A percentile compares a stretch with the other conserved stretches of the same genome.
phyloP scores from a whole-genome alignment of 306 rosid genomes.

The Castanospermum australe region DNA sequence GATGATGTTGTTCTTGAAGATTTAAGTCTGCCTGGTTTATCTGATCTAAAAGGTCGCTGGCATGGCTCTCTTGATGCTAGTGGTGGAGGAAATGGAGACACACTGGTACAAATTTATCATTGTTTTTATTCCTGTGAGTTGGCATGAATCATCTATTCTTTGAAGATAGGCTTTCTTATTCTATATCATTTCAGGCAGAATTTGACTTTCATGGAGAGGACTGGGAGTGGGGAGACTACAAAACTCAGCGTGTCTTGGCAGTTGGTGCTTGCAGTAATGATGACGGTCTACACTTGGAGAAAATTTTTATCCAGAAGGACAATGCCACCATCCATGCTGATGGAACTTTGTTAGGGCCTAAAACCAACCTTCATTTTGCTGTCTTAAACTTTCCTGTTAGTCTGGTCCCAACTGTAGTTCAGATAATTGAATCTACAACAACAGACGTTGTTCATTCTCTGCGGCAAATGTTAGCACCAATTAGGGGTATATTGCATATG shows the following conservation, averaged over 20 bases:
- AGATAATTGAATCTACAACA: slow-evolving; percentile 81
- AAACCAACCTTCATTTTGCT: slow-evolving; percentile 87
- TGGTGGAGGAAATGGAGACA: slow-evolving; percentile 98
- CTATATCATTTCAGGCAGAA: slow-evolving; percentile 64
- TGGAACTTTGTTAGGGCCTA: slow-evolving; percentile 90
- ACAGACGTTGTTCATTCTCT: slow-evolving; percentile 66
- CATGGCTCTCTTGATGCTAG: slow-evolving; percentile 91
- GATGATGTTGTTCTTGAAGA: slow-evolving; percentile 71
- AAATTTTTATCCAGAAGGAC: slow-evolving; percentile 76
- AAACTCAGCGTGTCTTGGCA: slow-evolving; percentile 76
- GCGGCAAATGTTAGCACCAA: slow-evolving; percentile 70
- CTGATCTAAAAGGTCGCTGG: slow-evolving; percentile 88
- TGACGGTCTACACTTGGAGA: slow-evolving; percentile 76
- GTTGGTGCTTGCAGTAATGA: slow-evolving; percentile 83
- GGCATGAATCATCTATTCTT: slow-evolving; percentile 26
- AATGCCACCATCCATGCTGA: slow-evolving; percentile 94
- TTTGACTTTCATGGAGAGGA: slow-evolving; percentile 93
- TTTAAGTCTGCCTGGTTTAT: slow-evolving; percentile 74
- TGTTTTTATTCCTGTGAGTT: slow-evolving; percentile 30
- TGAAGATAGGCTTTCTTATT: slow-evolving; percentile 32
- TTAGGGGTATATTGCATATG: slow-evolving; percentile 91
- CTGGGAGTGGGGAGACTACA: slow-evolving; percentile 97
- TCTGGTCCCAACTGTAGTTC: slow-evolving; percentile 81
- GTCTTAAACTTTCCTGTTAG: slow-evolving; percentile 88
- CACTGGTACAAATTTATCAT: slow-evolving; percentile 55